Evolutionary conservation across 1,284 basidiomycete species (phyloP).

Genomic region (Naganishia cerealis): DNA sequence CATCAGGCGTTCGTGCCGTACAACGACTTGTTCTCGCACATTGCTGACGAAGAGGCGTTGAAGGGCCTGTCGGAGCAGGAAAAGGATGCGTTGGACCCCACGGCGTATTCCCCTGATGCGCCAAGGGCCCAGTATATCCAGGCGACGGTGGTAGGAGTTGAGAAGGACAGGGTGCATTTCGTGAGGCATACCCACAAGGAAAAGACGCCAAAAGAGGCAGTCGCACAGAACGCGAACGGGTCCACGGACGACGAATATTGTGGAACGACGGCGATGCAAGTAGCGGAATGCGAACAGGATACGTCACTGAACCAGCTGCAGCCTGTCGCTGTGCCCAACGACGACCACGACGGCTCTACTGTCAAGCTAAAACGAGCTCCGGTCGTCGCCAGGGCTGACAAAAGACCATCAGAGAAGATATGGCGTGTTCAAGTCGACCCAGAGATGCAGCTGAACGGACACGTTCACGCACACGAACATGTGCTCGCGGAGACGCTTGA

Average conservation of each 20-base stretch:
- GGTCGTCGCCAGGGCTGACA: background rate
- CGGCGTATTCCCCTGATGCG: conserved; percentile 18
- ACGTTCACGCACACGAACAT: conserved; percentile 21
- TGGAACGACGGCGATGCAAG: conserved; percentile 24
- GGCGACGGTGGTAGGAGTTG: conserved; percentile 28
- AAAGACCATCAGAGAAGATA: background rate
- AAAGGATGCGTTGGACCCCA: conserved; percentile 27
- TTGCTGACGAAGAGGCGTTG: conserved; percentile 26
- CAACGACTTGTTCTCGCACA: conserved; percentile 54
- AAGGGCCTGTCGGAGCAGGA: conserved; percentile 20
- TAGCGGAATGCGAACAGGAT: conserved; percentile 22
- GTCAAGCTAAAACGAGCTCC: conserved; percentile 27
- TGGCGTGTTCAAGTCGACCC: conserved; percentile 17
- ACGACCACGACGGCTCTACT: background rate
- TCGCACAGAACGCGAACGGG: background rate
- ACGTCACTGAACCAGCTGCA: background rate
- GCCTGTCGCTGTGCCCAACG: background rate
- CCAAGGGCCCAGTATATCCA: conserved; percentile 33
- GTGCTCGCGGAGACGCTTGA: conserved; percentile 21
- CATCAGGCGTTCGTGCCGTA: conserved; percentile 67
- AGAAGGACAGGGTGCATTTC: conserved; percentile 27
- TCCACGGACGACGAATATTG: conserved; percentile 7
- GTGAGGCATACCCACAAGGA: conserved; percentile 26
- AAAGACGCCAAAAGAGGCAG: background rate
- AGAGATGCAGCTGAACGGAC: background rate